Base-by-base conservation (phyloP, 139 green algal genomes). In the Micromonas pusilla region DNA sequence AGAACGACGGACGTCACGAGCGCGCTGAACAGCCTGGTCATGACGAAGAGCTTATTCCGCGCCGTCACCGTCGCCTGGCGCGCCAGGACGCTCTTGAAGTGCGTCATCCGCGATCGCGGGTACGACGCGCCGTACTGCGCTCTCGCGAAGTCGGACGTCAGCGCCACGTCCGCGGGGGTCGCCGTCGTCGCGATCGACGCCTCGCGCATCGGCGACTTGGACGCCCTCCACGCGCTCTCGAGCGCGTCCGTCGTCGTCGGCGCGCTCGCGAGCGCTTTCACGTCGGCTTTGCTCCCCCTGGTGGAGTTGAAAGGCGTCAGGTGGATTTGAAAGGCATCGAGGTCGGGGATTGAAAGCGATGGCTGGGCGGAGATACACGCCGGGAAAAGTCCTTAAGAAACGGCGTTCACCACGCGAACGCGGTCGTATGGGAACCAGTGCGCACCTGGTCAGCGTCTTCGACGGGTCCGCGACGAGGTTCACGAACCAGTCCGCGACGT, bases 401-500 rank as follows among this genome's bases (percentile, higher is more conserved):
- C n/a, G n/a, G n/a, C n/a, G n/a, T n/a, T n/a, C n/a, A n/a, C n/a
- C n/a, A n/a, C n/a, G n/a, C n/a, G n/a, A n/a, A n/a, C n/a, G n/a
- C n/a, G n/a, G n/a, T n/a, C n/a, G n/a, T n/a, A n/a, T n/a, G n/a
- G n/a, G n/a, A n/a, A n/a, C n/a, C n/a, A n/a, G n/a, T n/a, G n/a
- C n/a, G 9, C 9, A 57, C 45, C 53, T 30, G 20, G 25, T 34
- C 20, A 63, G 32, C 13, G 13, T 36, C 45, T 66, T 73, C 2
- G 19, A 9, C 4, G 64, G 75, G 21, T 53, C 21, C 23, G 39
- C 75, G 1, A 70, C 26, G 32, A 74, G n/a, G 37, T 23, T 72
- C 19, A 71, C n/a, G 19, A 76, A 74, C 57, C 63, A 71, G 63
- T 80, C 75, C 2, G 75, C 54, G 26, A 80, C 6, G 30, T 70